Evolutionary conservation across 73 alveolate species (phyloP), one percentile per base, ranked within the genome.

Genomic region (Paramecium tetraurelia): DNA sequence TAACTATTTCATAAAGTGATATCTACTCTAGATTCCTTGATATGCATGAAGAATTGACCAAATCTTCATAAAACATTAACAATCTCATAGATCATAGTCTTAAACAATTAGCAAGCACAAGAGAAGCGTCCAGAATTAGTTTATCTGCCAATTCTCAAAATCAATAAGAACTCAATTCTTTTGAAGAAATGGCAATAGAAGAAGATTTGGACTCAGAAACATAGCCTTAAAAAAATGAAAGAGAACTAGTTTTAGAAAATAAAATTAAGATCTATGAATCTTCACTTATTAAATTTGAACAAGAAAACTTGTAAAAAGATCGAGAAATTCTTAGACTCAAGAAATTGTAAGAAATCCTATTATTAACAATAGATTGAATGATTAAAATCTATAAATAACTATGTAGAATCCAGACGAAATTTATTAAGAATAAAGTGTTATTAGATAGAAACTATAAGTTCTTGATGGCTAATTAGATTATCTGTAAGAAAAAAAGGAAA

Each of bases 251-350:
- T 33, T 63, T 63, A 24, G 84, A 63, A 63, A 63, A 63, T n/a
- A 63, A 63, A 33, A 20, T 63, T 63, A 63, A 63, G 84, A 63
- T 63, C 41, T 63, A 63, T 63, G 84, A 63, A 27, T 63, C 84
- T 31, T 40, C 84, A 27, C 84, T 63, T 27, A 63, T 11, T 31
- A 27, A 40, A 63, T 63, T 63, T 31, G 84, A 63, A n/a, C 6
- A 63, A 14, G 84, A 63, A 33, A 27, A 63, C 46, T 7, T 11
- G 21, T 20, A 63, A 63, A 63, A 63, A 63, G 84, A 63, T 63
- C 31, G 5, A 14, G 84, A 63, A 63, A 63, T 63, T 27, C 8
- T 11, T 27, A 63, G 84, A 63, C 46, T 63, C 5, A 63, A 63
- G 21, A 63, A 33, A 63, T 63, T 63, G 84, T 63, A 63, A 63